Evolutionary conservation across 306 rosid genomes (phyloP).

Genomic region (Bauhinia variegata): DNA sequence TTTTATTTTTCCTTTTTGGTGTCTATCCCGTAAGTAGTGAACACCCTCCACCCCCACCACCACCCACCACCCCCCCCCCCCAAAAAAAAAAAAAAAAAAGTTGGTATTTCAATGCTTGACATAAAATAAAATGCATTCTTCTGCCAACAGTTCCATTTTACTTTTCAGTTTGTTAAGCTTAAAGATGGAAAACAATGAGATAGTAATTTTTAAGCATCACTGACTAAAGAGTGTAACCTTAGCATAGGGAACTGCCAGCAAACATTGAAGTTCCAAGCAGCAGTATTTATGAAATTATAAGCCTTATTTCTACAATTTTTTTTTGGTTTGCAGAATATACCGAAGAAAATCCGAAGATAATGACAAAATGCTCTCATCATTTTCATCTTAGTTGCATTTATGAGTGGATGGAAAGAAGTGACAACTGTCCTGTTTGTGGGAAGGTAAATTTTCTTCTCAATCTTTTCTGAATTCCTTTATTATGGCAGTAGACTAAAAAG

Average conservation of each 20-base stretch:
- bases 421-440: conserved; percentile 98
- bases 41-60: too few relatives aligned
- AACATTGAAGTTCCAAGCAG: not conserved
- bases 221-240: conserved; percentile 23
- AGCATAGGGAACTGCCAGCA: not conserved
- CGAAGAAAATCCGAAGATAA: conserved; percentile 87
- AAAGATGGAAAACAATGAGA: conserved; percentile 8
- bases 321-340: conserved; percentile 69
- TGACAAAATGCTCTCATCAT: conserved; percentile 92
- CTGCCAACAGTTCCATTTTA: not conserved
- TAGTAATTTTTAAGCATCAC: conserved; percentile 16
- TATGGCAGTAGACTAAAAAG: too few relatives aligned
- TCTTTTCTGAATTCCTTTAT: conserved; percentile 25
- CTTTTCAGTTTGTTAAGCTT: conserved; percentile 4
- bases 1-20: conserved; percentile 4
- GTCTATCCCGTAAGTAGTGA: conserved; percentile 2
- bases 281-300: not conserved
- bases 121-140: conserved; percentile 4
- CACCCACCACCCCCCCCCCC: too few relatives aligned
- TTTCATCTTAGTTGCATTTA: conserved; percentile 99
- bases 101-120: conserved; percentile 2
- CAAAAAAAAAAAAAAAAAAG: too few relatives aligned
- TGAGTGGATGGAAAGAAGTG: conserved; percentile 99
- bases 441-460: conserved; percentile 59
- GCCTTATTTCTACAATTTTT: conserved; percentile 23